phyloP scores from a whole-genome alignment of 1,139 yeast genomes.

The Martiniozyma asiatica region DNA sequence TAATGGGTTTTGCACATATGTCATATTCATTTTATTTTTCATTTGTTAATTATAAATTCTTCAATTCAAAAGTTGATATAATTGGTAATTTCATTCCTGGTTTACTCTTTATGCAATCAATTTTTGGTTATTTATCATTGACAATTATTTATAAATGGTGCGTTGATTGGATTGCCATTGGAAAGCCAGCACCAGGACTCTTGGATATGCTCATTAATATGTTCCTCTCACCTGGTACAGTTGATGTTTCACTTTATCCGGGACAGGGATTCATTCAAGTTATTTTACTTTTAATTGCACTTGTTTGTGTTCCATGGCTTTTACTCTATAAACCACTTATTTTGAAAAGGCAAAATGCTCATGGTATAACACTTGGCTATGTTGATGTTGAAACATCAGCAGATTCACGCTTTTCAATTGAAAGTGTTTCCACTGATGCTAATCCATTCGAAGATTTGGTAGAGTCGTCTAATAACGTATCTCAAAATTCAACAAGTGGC shows the following conservation, averaged over 20 bases:
- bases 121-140: conserved; percentile 80
- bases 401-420: conserved; percentile 3
- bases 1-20: conserved; percentile 95
- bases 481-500: too few species aligned
- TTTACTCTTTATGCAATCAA: conserved; percentile 85
- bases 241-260: conserved; percentile 71
- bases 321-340: conserved; percentile 78
- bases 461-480: too few species aligned
- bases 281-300: conserved; percentile 59
- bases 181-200: conserved; percentile 79
- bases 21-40: conserved; percentile 80
- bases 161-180: conserved; percentile 75
- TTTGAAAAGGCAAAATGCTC: conserved; percentile 32
- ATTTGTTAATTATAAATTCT: conserved; percentile 64
- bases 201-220: conserved; percentile 90
- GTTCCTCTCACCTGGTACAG: conserved; percentile 87
- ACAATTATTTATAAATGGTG: conserved; percentile 90
- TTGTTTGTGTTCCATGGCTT: conserved; percentile 92
- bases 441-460: too few species aligned
- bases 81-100: conserved; percentile 94
- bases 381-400: conserved; percentile 1
- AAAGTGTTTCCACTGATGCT: conserved; percentile 4
- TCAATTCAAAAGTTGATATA: conserved; percentile 70
- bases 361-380: conserved; percentile 9
- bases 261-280: conserved; percentile 80